Percentiles rank a stretch among this genome's conserved stretches.
Conservation (phyloP, 768 basidiomycete species). For the Boletellus sp. region DNA sequence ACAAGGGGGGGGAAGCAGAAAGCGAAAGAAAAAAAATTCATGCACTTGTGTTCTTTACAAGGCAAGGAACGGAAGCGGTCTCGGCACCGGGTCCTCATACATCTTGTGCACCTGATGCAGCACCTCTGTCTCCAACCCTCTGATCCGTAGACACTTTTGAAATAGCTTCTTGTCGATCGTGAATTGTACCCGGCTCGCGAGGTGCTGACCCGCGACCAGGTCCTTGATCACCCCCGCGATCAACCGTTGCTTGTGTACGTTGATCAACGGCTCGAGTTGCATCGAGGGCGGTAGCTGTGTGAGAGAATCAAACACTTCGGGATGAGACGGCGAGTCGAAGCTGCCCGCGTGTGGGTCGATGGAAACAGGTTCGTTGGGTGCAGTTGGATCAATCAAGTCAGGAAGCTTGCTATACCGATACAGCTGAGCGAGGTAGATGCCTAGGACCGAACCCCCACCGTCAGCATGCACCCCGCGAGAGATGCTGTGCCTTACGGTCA, state of each 20-base stretch:
- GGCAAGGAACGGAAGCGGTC: slow-evolving; percentile 19
- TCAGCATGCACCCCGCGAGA: not conserved
- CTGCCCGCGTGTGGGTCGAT: slow-evolving; percentile 59
- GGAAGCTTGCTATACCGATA: slow-evolving; percentile 63
- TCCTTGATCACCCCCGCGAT: slow-evolving; percentile 79
- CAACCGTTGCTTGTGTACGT: slow-evolving; percentile 83
- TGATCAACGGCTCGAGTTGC: slow-evolving; percentile 81
- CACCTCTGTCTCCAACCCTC: slow-evolving; percentile 56
- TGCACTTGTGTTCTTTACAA: slow-evolving; percentile 8
- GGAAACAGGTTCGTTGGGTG: slow-evolving; percentile 63
- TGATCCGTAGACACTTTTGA: slow-evolving; percentile 67
- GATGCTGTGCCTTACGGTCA: slow-evolving; percentile 4
- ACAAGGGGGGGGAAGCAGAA: not conserved
- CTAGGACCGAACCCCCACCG: slow-evolving; percentile 32
- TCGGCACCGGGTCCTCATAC: slow-evolving; percentile 28
- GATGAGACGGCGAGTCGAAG: slow-evolving; percentile 67
- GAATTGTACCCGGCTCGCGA: slow-evolving; percentile 69
- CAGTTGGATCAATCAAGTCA: slow-evolving; percentile 79
- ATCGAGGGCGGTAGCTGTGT: slow-evolving; percentile 71
- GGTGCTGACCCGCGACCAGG: slow-evolving; percentile 78
- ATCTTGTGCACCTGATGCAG: slow-evolving; percentile 46
- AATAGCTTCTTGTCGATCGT: slow-evolving; percentile 72
- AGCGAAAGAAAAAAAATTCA: not conserved
- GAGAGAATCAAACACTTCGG: slow-evolving; percentile 75
- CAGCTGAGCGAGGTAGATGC: slow-evolving; percentile 74